These are phyloP conservation scores for Trametes polyzona DNA, from an alignment of 1,284 basidiomycete species.

Conservation along the genomic window DNA sequence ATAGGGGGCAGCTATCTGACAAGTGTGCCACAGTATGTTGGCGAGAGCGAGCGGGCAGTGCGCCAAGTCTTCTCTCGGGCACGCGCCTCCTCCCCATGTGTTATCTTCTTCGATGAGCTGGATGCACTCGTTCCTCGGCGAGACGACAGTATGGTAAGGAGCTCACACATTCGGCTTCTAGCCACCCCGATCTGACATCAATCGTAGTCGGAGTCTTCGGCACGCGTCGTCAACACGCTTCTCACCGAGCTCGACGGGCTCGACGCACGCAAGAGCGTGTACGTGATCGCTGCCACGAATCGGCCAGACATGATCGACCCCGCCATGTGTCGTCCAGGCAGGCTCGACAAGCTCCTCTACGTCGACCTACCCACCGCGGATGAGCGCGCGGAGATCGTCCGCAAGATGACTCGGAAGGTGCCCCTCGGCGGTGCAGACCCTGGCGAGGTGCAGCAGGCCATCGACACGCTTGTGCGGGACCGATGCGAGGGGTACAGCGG, in stretches of 20 bases:
- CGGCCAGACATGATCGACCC: constrained; percentile 99
- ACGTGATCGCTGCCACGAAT: constrained; percentile 97
- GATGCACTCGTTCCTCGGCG: constrained; percentile 95
- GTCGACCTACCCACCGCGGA: constrained; percentile 84
- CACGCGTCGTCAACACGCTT: constrained; percentile 97
- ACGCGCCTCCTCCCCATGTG: constrained; percentile 85
- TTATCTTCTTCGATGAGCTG: constrained; percentile 96
- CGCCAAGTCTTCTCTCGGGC: constrained; percentile 92
- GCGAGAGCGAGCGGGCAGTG: constrained; percentile 95
- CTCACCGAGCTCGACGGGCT: constrained; percentile 96
- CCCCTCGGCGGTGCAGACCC: constrained; percentile 56
- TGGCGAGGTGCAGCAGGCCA: constrained; percentile 35
- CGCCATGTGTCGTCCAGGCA: constrained; percentile 96
- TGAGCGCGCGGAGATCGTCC: constrained; percentile 88
- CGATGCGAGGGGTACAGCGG: constrained; percentile 87
- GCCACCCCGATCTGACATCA: no score
- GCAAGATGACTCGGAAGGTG: constrained; percentile 74
- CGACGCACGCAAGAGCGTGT: constrained; percentile 88
- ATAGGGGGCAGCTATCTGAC: not conserved
- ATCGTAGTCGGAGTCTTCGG: constrained; percentile 97
- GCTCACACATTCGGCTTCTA: no score
- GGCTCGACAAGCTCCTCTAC: constrained; percentile 95
- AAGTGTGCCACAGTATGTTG: constrained; percentile 76
- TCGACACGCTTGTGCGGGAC: constrained; percentile 58
- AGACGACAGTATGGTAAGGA: constrained; percentile 84